Evolutionary conservation across 163 green algal species (phyloP), one percentile per base, ranked within the genome.

Genomic region (Picocystis sp.): DNA sequence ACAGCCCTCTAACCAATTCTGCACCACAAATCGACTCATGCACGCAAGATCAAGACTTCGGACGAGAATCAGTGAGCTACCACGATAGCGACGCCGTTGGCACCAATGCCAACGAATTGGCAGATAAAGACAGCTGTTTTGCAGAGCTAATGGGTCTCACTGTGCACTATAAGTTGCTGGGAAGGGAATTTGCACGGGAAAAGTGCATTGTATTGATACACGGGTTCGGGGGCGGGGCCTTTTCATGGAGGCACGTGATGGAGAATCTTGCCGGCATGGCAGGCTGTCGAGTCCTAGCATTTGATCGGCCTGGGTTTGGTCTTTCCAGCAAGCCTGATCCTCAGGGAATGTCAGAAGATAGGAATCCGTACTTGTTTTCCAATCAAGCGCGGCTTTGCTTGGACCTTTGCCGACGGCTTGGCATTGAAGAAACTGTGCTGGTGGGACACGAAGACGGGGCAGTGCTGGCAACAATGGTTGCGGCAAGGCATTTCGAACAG

Each of bases 181-280:
- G 34, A 21, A 35, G n/a, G 21, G 23, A 12, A 49, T 24, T 6
- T 10, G 35, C 35, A 41, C 35, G 24, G 23, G 48, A 64, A 21
- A 61, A 53, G 1, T 74, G 43, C 23, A 59, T 87, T 0, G 33
- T 85, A 45, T 62, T 86, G 21, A 53, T 86, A 1, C 80, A 89
- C 55, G 70, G 72, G 19, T 86, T 81, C 70, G 80, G 76, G 22
- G 74, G 66, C 1, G 80, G 77, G 10, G 66, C 76, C 13, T 85
- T 86, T 62, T 53, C 76, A 11, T 92, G 80, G 80, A 73, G 80
- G 5, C 69, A 86, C 52, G 51, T 92, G 2, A 77, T 87, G 71
- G 66, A 73, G 59, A 59, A 66, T 1, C 72, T 92, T 17, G 81
- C 80, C 0, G 45, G 75, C 15, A 25, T 69, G 21, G 63, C 46